Evolutionary conservation across 257 asterid genomes (phyloP).

Genomic region (Dorcoceras hygrometricum): DNA sequence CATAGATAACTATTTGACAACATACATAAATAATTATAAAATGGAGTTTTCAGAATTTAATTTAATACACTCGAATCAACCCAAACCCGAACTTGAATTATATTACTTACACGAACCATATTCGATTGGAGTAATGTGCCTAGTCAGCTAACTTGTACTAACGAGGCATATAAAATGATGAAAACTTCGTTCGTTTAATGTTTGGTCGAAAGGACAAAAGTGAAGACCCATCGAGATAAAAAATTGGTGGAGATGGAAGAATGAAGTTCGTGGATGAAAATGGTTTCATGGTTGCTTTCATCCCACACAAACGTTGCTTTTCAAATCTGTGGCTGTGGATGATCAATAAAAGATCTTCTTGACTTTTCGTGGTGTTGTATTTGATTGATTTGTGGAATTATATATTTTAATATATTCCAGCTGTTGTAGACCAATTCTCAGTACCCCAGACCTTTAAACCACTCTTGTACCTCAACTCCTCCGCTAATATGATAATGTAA

Average conservation of each 20-base stretch:
- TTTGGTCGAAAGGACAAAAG: background rate
- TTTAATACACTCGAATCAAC: too few species aligned
- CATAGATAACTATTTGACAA: too few species aligned
- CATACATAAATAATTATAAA: too few species aligned
- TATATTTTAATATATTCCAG: background rate
- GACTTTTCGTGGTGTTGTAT: background rate
- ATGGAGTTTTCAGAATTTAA: too few species aligned
- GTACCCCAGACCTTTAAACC: background rate
- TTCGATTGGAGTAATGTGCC: too few species aligned
- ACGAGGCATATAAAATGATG: background rate
- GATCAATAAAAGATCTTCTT: constrained; percentile 3
- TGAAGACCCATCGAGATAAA: background rate
- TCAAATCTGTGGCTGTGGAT: constrained; percentile 41
- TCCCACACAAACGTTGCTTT: constrained; percentile 23
- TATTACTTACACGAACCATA: too few species aligned
- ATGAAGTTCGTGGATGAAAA: constrained; percentile 40
- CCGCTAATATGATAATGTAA: too few species aligned
- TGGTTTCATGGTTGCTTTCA: constrained; percentile 37
- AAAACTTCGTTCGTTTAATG: background rate
- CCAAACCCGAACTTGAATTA: too few species aligned
- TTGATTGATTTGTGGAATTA: background rate
- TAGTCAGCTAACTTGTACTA: background rate
- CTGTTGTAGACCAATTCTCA: background rate
- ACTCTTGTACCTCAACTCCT: background rate
- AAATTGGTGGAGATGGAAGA: constrained; percentile 13